Base-by-base conservation (phyloP, 352 stramenopile genomes). In the Phytophthora idaei region DNA sequence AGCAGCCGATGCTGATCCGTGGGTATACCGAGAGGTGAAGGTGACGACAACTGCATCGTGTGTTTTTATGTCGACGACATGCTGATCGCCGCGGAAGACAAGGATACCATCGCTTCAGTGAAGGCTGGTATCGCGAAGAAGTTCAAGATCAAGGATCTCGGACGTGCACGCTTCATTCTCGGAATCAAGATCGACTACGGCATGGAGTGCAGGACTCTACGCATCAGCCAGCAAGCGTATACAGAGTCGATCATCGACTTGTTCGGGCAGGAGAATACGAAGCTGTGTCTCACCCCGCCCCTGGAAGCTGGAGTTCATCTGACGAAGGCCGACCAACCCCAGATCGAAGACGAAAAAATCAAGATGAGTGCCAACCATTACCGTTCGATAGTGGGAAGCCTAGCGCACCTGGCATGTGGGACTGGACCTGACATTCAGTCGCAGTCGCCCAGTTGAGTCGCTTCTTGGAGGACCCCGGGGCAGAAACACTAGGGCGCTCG, bases 381-480 rank as follows among this genome's bases (percentile, higher is more conserved):
- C 29, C 61, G 61, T 0, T 74, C 54, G 1, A 39, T 67, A 1
- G 28, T 37, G 4, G 46, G 27, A 0, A 59, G 61, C 25, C 61
- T 71, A 7, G 6, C 6, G 29, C 29, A 34, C 29, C 29, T 34
- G 29, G 29, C 6, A 34, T 34, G 29, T 6, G 29, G 6, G 3
- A 34, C 29, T 3, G 6, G 29, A 34, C 29, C 29, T 3, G 29
- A 6, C 6, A 34, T 46, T 5, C 37, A 11, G 37, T 15, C 15
- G 37, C 37, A n/a, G 11, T 44, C 3, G 37, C 7, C 12, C 12
- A 46, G 12, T 5, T 9, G 39, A 46, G 39, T 8, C 63, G 58
- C n/a, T 73, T 66, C 39, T 46, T 75, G 28, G 67, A 69, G 5
- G 71, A 71, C 45, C 67, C 61, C 5, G n/a, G 34, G 67, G 37